Conservation (phyloP, 73 alveolate species). For the Tetrahymena malaccensis region DNA sequence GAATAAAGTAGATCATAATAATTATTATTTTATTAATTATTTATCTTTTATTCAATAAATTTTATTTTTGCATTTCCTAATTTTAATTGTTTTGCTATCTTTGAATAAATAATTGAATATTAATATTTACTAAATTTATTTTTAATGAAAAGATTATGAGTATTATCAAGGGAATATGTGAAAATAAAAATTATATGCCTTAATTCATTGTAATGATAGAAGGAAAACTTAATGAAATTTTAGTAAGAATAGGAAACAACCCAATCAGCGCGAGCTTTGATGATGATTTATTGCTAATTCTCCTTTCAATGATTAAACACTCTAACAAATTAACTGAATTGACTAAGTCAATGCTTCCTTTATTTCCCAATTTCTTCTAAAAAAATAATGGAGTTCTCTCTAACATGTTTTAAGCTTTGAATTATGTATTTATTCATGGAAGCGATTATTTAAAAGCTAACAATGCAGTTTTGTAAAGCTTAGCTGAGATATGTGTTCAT, state of each 20-base stretch:
- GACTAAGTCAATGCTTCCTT: neutral
- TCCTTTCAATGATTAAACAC: neutral
- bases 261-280: neutral
- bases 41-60: no score
- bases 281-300: neutral
- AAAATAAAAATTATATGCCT: neutral
- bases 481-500: neutral
- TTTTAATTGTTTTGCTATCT: no score
- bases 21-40: no score
- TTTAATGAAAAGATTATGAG: neutral
- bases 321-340: neutral
- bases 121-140: no score
- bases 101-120: no score
- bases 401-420: neutral
- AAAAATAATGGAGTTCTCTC: neutral
- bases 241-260: neutral
- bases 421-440: neutral
- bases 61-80: no score
- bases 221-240: neutral
- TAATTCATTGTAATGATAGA: neutral
- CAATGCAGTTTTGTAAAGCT: neutral
- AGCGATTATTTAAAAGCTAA: neutral
- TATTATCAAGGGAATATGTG: neutral
- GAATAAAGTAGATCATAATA: neutral
- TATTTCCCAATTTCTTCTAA: neutral